These are phyloP conservation scores for Trypanosoma platydactyli DNA, from an alignment of 208 protist genomes.

Conservation along the genomic window DNA sequence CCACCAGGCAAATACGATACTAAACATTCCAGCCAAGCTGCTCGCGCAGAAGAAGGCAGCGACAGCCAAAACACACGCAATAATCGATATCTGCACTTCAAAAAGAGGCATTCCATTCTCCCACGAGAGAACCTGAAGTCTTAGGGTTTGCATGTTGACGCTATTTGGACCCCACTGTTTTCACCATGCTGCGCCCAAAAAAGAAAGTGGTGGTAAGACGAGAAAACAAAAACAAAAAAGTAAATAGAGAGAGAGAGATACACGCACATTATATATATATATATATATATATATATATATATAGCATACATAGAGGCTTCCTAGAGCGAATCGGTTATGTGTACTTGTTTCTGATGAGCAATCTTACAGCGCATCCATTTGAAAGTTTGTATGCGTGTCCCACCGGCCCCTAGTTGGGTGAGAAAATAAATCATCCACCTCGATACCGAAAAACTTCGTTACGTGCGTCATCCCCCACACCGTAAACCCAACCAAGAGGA, in stretches of 20 bases:
- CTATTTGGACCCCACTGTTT: background rate
- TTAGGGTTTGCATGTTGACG: background rate
- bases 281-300: too few relatives aligned
- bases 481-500: background rate
- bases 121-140: background rate
- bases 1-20: background rate
- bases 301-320: too few relatives aligned
- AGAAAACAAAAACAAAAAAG: slow-evolving; percentile 10
- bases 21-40: background rate
- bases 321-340: too few relatives aligned
- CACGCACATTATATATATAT: background rate
- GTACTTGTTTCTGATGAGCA: too few relatives aligned
- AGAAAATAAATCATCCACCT: background rate
- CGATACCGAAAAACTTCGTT: slow-evolving; percentile 1
- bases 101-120: background rate
- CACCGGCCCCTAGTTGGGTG: too few relatives aligned
- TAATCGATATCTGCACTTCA: background rate
- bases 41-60: background rate
- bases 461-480: background rate
- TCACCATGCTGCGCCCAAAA: background rate
- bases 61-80: background rate
- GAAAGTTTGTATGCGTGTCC: slow-evolving; percentile 1
- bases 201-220: background rate
- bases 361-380: background rate
- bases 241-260: background rate